Conservation (phyloP, 1,284 basidiomycete species). For the Trichosporon coremiiforme region DNA sequence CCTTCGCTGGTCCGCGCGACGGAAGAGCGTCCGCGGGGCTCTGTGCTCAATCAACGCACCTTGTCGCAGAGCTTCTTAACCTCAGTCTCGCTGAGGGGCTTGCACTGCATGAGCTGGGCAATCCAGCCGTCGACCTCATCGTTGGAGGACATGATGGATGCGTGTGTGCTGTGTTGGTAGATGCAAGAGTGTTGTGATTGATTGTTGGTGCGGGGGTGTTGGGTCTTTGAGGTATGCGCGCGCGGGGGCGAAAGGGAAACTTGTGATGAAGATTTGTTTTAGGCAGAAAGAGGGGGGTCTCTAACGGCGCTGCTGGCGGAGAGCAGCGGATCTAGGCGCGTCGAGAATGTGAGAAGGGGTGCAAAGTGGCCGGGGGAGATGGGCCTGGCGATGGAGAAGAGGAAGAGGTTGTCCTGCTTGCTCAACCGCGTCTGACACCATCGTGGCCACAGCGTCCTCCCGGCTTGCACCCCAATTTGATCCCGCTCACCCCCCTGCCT, state of each 20-base stretch:
- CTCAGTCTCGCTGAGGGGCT: constrained; percentile 92
- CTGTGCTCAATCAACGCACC: constrained; percentile 62
- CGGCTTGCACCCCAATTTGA: background rate
- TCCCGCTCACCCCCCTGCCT: background rate
- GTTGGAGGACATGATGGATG: constrained; percentile 44
- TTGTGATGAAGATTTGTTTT: constrained; percentile 11
- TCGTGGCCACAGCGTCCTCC: constrained; percentile 11
- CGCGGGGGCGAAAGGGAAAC: background rate
- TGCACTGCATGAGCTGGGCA: constrained; percentile 94
- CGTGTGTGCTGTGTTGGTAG: too few relatives aligned
- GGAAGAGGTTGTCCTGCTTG: background rate
- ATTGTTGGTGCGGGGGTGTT: background rate
- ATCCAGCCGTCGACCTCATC: constrained; percentile 79
- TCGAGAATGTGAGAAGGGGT: background rate
- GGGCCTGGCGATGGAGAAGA: constrained; percentile 5
- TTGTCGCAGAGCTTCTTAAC: constrained; percentile 99
- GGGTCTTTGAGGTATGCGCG: background rate
- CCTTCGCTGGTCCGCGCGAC: background rate
- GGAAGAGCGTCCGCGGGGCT: background rate
- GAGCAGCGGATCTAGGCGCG: constrained; percentile 2
- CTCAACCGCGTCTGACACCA: background rate
- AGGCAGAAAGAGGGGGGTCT: background rate
- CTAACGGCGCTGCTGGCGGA: constrained; percentile 8
- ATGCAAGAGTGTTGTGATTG: background rate
- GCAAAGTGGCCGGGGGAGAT: background rate